Conservation (phyloP, 257 asterid genomes). For the Nemophila menziesii region DNA sequence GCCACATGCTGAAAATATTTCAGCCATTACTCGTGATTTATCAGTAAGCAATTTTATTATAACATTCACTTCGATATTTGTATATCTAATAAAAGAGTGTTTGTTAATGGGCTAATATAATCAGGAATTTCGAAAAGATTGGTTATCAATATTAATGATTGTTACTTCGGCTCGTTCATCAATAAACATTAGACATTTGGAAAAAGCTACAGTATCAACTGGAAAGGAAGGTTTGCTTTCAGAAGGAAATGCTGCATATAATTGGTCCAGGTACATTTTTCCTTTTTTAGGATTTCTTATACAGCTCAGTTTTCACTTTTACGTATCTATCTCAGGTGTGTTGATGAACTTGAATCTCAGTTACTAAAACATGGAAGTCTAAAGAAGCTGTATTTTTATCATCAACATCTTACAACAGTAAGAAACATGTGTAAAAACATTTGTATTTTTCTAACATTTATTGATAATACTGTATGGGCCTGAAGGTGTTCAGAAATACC, state of each 20-base stretch:
- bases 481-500: constrained; percentile 90
- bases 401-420: constrained; percentile 93
- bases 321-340: no score
- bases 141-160: constrained; percentile 86
- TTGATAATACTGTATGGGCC: no score
- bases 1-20: constrained; percentile 88
- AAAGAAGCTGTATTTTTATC: constrained; percentile 93
- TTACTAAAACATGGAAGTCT: constrained; percentile 82
- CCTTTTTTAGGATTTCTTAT: constrained; percentile 3
- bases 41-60: constrained; percentile 50
- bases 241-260: constrained; percentile 95
- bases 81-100: not conserved
- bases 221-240: constrained; percentile 96
- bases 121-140: constrained; percentile 89
- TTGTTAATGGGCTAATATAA: constrained; percentile 1
- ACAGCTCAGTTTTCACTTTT: not conserved
- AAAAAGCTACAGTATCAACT: constrained; percentile 94
- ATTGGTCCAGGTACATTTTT: constrained; percentile 84
- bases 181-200: constrained; percentile 89
- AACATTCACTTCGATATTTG: not conserved
- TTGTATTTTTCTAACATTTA: no score
- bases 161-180: constrained; percentile 98
- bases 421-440: constrained; percentile 13
- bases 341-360: constrained; percentile 93
- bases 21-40: constrained; percentile 79